Evolutionary conservation across 768 basidiomycete genomes (phyloP), one percentile per base, ranked within the genome.

Genomic region (Kwoniella sp.): DNA sequence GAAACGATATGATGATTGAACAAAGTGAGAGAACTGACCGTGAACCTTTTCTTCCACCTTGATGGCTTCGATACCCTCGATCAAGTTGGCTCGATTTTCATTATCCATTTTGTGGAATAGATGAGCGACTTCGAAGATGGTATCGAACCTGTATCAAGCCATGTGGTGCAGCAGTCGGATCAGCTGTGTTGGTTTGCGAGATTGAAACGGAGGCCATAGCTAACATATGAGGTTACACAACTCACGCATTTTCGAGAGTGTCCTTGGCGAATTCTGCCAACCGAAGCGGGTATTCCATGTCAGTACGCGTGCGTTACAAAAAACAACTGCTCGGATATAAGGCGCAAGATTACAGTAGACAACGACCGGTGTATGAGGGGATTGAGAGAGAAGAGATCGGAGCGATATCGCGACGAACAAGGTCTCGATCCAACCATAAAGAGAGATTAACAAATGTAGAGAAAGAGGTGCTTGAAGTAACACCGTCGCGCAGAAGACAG

Each of bases 11-110:
- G n/a, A n/a, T n/a, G n/a, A n/a, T n/a, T n/a, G n/a, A n/a, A 44
- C 33, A 33, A 5, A 33, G 21, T 17, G 19, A 17, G 26, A 51
- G 25, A 12, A 55, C 72, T 54, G 37, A 74, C 73, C 73, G 30
- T 75, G 73, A 36, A 68, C 63, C 21, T 7, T 21, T 37, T 70
- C 71, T 57, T 72, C 65, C 25, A 10, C 69, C 21, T 67, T 55
- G 55, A 75, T 75, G 6, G 17, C 26, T 19, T 47, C 33, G 10
- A 70, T 57, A 1, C 73, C 73, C 10, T 56, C 47, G 19, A 64
- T 54, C 12, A 75, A 60, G 8, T 65, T 50, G n/a, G 61, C 56
- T 33, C 55, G 44, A 17, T 55, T 55, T 19, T 65, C 60, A 10
- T 44, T 60, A 25, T 65, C 63, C 5, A 71, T 19, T 30, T 47